phyloP scores from a whole-genome alignment of 441 rosid species.

The Pelargonium australe region DNA sequence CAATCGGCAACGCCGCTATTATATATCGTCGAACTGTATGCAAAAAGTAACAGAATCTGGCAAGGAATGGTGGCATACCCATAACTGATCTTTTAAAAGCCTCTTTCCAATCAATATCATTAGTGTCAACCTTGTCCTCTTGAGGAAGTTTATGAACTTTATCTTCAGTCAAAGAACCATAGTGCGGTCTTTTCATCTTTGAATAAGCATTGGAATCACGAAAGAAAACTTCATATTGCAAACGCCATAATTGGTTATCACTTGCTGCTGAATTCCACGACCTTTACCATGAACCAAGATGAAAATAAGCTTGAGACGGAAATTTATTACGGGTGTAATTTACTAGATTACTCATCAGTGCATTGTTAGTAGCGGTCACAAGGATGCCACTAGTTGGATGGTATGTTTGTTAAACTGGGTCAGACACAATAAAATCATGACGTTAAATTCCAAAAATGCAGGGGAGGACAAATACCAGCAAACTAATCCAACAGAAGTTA shows the following conservation, averaged over 20 bases:
- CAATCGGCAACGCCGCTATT: no score
- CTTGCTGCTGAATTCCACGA: constrained; percentile 68
- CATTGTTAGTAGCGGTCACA: no score
- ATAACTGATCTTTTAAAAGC: constrained; percentile 43
- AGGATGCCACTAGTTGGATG: no score
- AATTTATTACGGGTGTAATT: neutral
- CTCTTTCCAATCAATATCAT: constrained; percentile 50
- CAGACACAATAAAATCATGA: neutral
- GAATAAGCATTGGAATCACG: constrained; percentile 19
- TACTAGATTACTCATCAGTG: neutral
- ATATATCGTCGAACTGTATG: no score
- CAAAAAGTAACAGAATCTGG: no score
- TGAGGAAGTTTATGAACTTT: constrained; percentile 4
- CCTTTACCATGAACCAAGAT: constrained; percentile 32
- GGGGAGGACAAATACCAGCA: constrained; percentile 46
- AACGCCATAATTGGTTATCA: constrained; percentile 54
- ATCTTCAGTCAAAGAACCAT: constrained; percentile 7
- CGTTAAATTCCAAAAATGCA: neutral
- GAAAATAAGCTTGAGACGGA: neutral
- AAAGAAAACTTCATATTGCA: constrained; percentile 36
- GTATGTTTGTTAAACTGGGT: no score
- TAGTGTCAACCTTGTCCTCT: constrained; percentile 12
- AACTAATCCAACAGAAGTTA: constrained; percentile 49
- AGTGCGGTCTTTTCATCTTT: constrained; percentile 14
- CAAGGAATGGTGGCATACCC: constrained; percentile 30